These are phyloP conservation scores for Malassezia obtusa DNA, from an alignment of 1,284 basidiomycete species.

Conservation along the genomic window DNA sequence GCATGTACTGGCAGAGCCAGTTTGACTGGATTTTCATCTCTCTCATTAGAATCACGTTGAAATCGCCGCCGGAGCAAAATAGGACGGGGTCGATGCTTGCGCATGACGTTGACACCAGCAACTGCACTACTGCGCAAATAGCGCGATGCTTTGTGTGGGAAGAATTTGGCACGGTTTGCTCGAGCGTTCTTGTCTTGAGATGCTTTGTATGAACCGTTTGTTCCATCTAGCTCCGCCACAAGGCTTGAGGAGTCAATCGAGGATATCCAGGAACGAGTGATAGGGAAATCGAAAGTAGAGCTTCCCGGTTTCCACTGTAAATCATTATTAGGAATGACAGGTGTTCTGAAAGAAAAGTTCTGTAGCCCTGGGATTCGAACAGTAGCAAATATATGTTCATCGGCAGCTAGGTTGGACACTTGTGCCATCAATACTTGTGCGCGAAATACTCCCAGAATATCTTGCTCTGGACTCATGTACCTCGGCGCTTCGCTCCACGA, in stretches of 20 bases:
- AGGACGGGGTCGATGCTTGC: not conserved
- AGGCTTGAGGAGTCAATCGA: not conserved
- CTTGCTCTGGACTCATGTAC: too few species aligned
- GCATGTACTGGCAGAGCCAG: not conserved
- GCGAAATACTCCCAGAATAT: not conserved
- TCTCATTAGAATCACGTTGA: not conserved
- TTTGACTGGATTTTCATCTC: not conserved
- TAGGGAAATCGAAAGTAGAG: not conserved
- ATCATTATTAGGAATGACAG: too few species aligned
- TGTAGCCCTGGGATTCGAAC: not conserved
- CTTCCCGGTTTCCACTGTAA: too few species aligned
- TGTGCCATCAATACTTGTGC: not conserved
- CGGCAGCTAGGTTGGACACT: not conserved
- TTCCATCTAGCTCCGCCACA: not conserved
- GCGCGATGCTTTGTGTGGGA: not conserved
- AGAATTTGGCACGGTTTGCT: not conserved
- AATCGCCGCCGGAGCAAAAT: not conserved
- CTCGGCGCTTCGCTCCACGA: too few species aligned
- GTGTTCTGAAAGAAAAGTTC: too few species aligned
- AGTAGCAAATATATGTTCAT: not conserved
- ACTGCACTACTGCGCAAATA: not conserved
- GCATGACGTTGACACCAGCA: not conserved
- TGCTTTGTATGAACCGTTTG: too few species aligned
- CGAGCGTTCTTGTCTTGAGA: too few species aligned
- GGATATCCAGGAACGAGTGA: not conserved